These are phyloP conservation scores for Aegilops longissima DNA, from an alignment of 176 grass and related monocot genomes.

Conservation along the genomic window DNA sequence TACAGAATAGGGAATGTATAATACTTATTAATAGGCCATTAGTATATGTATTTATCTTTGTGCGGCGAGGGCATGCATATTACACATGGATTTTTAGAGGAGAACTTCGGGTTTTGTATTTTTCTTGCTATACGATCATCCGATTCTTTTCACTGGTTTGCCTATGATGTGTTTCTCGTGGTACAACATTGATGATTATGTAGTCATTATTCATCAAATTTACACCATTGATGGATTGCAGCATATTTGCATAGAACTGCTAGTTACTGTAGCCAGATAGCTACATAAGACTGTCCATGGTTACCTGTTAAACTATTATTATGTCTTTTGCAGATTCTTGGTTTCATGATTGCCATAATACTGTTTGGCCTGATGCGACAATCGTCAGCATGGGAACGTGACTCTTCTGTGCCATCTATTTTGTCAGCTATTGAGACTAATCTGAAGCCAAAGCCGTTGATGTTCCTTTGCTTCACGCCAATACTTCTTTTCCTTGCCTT, in stretches of 20 bases:
- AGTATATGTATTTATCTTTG: neutral
- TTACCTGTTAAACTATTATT: slow-evolving; percentile 19
- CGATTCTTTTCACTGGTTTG: neutral
- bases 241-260: neutral
- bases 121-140: slow-evolving; percentile 14
- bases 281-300: slow-evolving; percentile 2
- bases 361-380: slow-evolving; percentile 92
- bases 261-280: slow-evolving; percentile 7
- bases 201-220: slow-evolving; percentile 1
- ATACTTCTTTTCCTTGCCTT: slow-evolving; percentile 57
- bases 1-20: neutral
- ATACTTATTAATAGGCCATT: neutral
- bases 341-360: slow-evolving; percentile 79
- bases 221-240: neutral
- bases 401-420: slow-evolving; percentile 82
- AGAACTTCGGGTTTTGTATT: neutral
- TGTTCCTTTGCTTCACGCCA: slow-evolving; percentile 62
- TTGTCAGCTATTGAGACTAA: slow-evolving; percentile 81
- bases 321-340: slow-evolving; percentile 74
- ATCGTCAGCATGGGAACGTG: slow-evolving; percentile 76
- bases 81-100: neutral
- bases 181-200: neutral
- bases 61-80: neutral
- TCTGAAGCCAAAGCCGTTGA: slow-evolving; percentile 60
- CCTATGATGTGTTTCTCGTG: neutral